Base-by-base conservation (phyloP, 805 yeast genomes). In the Sungouiozyma intestinalis region DNA sequence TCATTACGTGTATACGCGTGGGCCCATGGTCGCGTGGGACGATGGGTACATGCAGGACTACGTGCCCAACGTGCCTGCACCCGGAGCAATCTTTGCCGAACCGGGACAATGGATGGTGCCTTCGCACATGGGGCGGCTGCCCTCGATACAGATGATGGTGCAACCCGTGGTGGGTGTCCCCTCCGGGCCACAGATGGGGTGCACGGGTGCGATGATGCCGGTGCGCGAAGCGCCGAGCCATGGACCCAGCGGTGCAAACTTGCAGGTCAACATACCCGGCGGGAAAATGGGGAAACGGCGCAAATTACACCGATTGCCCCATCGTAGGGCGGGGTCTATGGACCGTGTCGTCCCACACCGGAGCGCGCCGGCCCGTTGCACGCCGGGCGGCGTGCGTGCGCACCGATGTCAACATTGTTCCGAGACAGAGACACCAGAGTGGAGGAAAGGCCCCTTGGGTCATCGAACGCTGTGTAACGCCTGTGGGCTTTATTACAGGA, bases 361-460 rank as follows among this genome's bases (percentile, higher is more conserved):
- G n/a, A n/a, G n/a, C n/a, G n/a, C n/a, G n/a, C n/a, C n/a, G n/a
- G n/a, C n/a, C n/a, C n/a, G n/a, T n/a, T n/a, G n/a, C n/a, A n/a
- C n/a, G n/a, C 29, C 29, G 6, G 29, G 29, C 6, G 11, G 9
- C 29, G 11, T 7, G 29, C 6, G 29, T 24, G 29, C 29, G 29
- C 29, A 7, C 11, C 11, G 6, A 7, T 82, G 90, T 52, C 55
- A 65, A 31, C 95, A 86, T 51, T 87, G 96, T 64, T 79, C 80
- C 0, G 75, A 80, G 2, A 68, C 68, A 21, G 77, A 76, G 38
- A 85, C 95, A 0, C 96, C 96, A 0, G 97, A 88, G 60, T 88
- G 97, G 97, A 72, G 97, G 56, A 69, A 82, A 45, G 97, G 97
- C 0, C 96, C 96, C 1, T 74, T 75, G 44, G 95, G 95, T 0